These are phyloP conservation scores for Xerocomellus intermedius DNA, from an alignment of 768 basidiomycete genomes.

Conservation along the genomic window DNA sequence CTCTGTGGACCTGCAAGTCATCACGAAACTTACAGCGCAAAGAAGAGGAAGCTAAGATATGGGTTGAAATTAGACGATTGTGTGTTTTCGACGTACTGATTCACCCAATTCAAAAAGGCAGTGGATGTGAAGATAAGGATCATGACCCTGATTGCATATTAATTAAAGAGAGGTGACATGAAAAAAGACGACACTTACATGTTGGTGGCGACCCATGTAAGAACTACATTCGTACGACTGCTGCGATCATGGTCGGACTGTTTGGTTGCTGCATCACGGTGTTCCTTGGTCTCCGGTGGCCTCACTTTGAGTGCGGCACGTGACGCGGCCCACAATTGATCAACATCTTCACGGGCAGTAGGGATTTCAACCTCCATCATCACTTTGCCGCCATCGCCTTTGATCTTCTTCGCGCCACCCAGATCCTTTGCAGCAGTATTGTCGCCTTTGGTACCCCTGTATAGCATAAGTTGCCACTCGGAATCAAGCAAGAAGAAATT, in stretches of 20 bases:
- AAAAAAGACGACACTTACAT: conserved; percentile 48
- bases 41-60: conserved; percentile 85
- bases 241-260: conserved; percentile 85
- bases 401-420: conserved; percentile 87
- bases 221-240: conserved; percentile 80
- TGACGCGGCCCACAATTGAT: conserved; percentile 81
- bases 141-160: conserved; percentile 47
- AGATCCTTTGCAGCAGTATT: conserved; percentile 86
- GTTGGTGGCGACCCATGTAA: conserved; percentile 82
- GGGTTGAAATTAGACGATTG: conserved; percentile 73
- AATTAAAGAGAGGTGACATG: background rate
- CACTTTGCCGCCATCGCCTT: conserved; percentile 80
- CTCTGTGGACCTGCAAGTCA: background rate
- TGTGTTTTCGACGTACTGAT: conserved; percentile 49
- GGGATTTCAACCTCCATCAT: conserved; percentile 85
- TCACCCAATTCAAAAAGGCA: conserved; percentile 74
- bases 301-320: conserved; percentile 65
- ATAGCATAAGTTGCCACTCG: conserved; percentile 3
- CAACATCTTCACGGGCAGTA: conserved; percentile 82
- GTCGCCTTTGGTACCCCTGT: conserved; percentile 88
- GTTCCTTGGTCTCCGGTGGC: conserved; percentile 71
- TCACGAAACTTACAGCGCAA: conserved; percentile 43
- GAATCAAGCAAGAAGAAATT: background rate
- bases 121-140: conserved; percentile 74
- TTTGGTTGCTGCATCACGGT: conserved; percentile 85